Base-by-base conservation (phyloP, 2,329 filamentous ascomycete species). In the Herpotrichia juniperi region DNA sequence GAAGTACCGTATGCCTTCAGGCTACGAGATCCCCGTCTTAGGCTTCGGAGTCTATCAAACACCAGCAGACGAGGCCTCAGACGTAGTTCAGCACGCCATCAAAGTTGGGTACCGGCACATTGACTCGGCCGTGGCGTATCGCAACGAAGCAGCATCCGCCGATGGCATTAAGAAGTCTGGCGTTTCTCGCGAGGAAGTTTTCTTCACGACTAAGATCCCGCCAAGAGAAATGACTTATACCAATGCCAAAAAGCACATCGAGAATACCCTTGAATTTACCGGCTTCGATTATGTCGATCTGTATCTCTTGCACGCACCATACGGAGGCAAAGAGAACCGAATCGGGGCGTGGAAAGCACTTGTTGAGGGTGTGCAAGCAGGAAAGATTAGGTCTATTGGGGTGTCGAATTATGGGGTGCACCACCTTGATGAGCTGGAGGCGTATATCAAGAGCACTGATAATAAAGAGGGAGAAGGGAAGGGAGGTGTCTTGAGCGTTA, bases 401-500 rank as follows among this genome's bases (percentile, higher is more conserved):
- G 81, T 84, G 2, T 78, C 74, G 17, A 84, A 84, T 55, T 84
- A 81, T 59, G 81, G 81, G 2, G 79, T 83, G 7, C 79, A 81
- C 53, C 81, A 84, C 66, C 66, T 83, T 2, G 74, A 83, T 10
- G 81, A 84, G 61, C 65, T 84, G 11, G 81, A 83, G 62, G 59
- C 71, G 48, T 83, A 77, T 66, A 82, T 82, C 64, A 76, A 79
- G 61, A 83, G 87, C 69, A 81, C 87, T 0, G 87, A 89, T 64
- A 83, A 85, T 71, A 81, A 83, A 37, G 81, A 85, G 40, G 85
- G 84, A 1, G 76, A 78, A 51, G 87, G 86, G 9, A 87, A 85
- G 59, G 83, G 82, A 3, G 90, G 90, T 21, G 78, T 90, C 34
- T 82, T 96, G 65, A 89, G 87, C 54, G 89, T 96, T 31, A 92